Percentiles rank a stretch among this genome's conserved stretches.
Conservation (phyloP, 169 alveolate species). For the Plasmodium inui region DNA sequence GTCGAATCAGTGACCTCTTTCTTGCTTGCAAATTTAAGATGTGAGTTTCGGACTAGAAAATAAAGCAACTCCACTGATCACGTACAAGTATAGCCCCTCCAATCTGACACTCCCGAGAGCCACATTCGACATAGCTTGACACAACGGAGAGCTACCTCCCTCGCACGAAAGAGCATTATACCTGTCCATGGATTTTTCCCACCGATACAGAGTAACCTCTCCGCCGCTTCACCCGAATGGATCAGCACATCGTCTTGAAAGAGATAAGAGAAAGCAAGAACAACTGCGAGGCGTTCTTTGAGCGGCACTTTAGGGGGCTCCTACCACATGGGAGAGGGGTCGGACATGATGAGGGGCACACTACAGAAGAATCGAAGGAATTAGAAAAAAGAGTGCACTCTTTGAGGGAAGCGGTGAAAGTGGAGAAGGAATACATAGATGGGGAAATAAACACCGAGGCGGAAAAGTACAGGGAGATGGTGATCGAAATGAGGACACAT, state of each 20-base stretch:
- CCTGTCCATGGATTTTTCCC: background rate
- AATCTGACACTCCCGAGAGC: background rate
- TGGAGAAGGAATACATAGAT: conserved; percentile 1
- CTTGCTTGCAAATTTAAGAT: background rate
- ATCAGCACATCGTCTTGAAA: background rate
- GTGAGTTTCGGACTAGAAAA: background rate
- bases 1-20: background rate
- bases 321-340: background rate
- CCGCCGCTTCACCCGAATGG: conserved; percentile 4
- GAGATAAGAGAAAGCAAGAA: background rate
- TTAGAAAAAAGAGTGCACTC: background rate
- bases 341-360: background rate
- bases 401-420: background rate
- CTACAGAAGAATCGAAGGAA: background rate
- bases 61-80: background rate
- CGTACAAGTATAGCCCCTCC: background rate
- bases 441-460: conserved; percentile 28
- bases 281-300: conserved; percentile 5
- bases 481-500: background rate
- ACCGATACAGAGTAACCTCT: background rate
- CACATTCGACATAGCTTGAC: background rate
- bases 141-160: background rate
- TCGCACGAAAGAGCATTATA: background rate
- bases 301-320: conserved; percentile 9
- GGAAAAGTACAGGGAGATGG: conserved; percentile 5